Evolutionary conservation across 2,329 filamentous ascomycete species (phyloP).

Genomic region (Didymellaceae sp.): DNA sequence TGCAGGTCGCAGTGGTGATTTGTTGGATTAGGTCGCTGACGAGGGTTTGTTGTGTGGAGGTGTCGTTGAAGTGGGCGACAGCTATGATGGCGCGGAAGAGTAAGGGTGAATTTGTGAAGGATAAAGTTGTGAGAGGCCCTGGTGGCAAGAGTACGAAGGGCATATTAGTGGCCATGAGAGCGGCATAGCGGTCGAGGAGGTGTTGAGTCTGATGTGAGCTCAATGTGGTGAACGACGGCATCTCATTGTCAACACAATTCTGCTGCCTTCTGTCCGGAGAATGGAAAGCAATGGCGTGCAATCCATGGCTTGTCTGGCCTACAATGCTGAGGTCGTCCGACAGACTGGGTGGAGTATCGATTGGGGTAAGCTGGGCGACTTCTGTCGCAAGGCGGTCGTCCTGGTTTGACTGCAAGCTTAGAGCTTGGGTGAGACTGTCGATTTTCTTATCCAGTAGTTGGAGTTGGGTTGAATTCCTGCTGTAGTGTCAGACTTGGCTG

Average conservation of each 20-base stretch:
- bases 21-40: neutral
- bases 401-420: neutral
- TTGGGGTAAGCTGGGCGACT: neutral
- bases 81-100: neutral
- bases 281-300: neutral
- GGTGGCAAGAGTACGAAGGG: neutral
- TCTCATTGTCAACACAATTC: too few species aligned
- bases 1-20: neutral
- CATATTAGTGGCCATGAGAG: constrained; percentile 1
- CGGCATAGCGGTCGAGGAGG: neutral
- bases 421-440: neutral
- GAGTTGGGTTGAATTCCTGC: neutral
- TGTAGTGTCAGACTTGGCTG: neutral
- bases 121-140: neutral
- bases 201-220: neutral
- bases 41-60: neutral
- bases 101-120: neutral
- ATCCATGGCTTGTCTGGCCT: neutral
- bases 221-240: neutral
- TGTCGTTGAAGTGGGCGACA: constrained; percentile 1
- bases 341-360: neutral
- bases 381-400: neutral
- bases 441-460: neutral
- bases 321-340: too few species aligned
- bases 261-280: neutral